A percentile compares a stretch with the other conserved stretches of the same genome.
Evolutionary conservation across 2,329 filamentous ascomycete species (phyloP).

Genomic region (Moelleriella libera): DNA sequence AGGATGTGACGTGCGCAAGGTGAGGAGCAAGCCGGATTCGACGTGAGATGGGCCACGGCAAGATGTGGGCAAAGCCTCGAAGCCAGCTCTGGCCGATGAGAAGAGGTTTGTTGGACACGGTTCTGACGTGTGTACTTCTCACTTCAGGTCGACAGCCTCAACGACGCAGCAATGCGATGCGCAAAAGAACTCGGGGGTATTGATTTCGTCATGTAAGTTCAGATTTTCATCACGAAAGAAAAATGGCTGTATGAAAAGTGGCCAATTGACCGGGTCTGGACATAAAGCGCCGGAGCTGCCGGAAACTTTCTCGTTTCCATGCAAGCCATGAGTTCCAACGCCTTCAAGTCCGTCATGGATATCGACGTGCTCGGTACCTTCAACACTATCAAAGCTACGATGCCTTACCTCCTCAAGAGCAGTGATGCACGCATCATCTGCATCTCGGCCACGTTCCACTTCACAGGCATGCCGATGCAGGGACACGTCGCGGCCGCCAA

Average conservation of each 20-base stretch:
- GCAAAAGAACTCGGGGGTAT: constrained; percentile 73
- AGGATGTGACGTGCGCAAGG: constrained; percentile 61
- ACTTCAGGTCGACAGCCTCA: constrained; percentile 14
- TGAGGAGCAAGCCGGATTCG: constrained; percentile 17
- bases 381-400: constrained; percentile 85
- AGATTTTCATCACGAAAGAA: neutral
- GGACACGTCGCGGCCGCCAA: constrained; percentile 87
- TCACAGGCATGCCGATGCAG: constrained; percentile 73
- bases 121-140: neutral
- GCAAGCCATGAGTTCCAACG: constrained; percentile 68
- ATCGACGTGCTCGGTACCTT: constrained; percentile 91
- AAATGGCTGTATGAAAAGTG: too few relatives aligned
- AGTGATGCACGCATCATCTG: constrained; percentile 71
- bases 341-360: constrained; percentile 90
- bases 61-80: too few relatives aligned
- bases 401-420: constrained; percentile 70
- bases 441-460: constrained; percentile 84
- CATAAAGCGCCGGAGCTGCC: constrained; percentile 70
- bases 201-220: constrained; percentile 74
- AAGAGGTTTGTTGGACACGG: too few relatives aligned
- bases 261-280: neutral
- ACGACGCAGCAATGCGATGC: constrained; percentile 64
- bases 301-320: constrained; percentile 91
- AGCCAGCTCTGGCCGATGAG: too few relatives aligned
- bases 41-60: too few relatives aligned